Evolutionary conservation across 2,329 filamentous ascomycete species (phyloP), one percentile per base, ranked within the genome.

Genomic region (Pseudocercospora fijiensis): DNA sequence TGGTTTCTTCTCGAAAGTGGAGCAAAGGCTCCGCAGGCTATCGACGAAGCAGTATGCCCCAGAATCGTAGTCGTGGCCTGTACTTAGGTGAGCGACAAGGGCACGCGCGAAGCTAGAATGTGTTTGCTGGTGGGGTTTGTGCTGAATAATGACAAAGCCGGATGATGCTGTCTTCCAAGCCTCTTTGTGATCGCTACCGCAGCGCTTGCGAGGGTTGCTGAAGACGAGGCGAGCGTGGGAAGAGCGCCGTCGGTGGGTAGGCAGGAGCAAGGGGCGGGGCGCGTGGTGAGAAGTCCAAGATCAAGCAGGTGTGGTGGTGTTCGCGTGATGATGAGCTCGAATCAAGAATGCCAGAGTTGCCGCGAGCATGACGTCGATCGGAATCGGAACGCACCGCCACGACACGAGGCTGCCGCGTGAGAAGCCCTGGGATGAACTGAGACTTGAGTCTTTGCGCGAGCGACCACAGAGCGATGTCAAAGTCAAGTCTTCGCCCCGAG

Each of bases 11-110:
- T 51, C 10, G 58, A 26, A 27, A 33, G 41, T 51, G 67, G 66
- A 68, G 66, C 66, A 22, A 22, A 55, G 55, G 66, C 64, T 65
- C 66, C 66, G 61, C 43, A 58, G 37, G 28, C 47, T 30, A 30
- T 52, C 9, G 24, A 33, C 45, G 30, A 18, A 45, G 16, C 33
- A 53, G 45, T 41, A 30, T 53, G 49, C 26, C 26, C 11, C 26
- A 28, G 22, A 53, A 4, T 41, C 37, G 37, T 41, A 18, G 45
- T 55, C 24, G 22, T 6, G 18, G 28, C 8, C 30, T 27, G 37
- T 30, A 37, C 53, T 56, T 56, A 56, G 53, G 53, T 56, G 16
- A 28, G 28, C 26, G 26, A 55, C n/a, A n/a, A 30, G 20, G 26
- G 20, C 18, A 20, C 24, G 45, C 18, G 45, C 24, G 45, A 51